A percentile compares a stretch with the other conserved stretches of the same genome.
phyloP scores from a whole-genome alignment of 2,329 filamentous ascomycete species.

The Madurella mycetomatis region DNA sequence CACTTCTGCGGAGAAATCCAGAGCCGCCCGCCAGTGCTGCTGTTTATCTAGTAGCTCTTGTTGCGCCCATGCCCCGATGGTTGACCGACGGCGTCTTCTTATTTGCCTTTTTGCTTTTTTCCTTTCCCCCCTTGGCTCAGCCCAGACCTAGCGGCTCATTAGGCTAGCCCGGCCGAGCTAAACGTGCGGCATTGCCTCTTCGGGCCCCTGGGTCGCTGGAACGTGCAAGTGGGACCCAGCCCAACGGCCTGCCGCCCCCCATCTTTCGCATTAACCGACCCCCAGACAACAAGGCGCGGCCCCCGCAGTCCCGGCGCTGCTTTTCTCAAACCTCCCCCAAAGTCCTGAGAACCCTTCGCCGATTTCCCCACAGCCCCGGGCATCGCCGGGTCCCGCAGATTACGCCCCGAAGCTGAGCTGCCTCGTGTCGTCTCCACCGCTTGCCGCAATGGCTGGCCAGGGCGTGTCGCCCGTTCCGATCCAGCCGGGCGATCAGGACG shows the following conservation, averaged over 20 bases:
- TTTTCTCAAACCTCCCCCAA: not conserved
- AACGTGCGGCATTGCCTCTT: not conserved
- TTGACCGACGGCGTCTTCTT: not conserved
- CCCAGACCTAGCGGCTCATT: no score
- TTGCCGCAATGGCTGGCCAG: conserved; percentile 12
- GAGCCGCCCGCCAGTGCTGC: not conserved
- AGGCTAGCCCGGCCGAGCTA: not conserved
- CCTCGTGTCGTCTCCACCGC: not conserved
- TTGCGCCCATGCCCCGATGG: not conserved
- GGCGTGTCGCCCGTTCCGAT: conserved; percentile 6
- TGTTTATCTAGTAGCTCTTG: not conserved
- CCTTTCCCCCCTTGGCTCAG: not conserved
- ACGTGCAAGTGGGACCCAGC: not conserved
- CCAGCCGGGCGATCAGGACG: conserved; percentile 8
- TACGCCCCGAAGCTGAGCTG: not conserved
- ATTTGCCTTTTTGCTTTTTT: not conserved
- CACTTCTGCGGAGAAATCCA: not conserved
- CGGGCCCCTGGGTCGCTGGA: not conserved
- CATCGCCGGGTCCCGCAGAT: conserved; percentile 7
- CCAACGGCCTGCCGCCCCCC: not conserved
- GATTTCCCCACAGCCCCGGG: conserved; percentile 1
- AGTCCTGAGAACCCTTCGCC: not conserved
- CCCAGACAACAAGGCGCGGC: not conserved
- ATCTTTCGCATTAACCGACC: no score
- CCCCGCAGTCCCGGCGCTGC: conserved; percentile 5